Conservation (phyloP, 2,329 filamentous ascomycete species). For the Fonsecaea multimorphosa region DNA sequence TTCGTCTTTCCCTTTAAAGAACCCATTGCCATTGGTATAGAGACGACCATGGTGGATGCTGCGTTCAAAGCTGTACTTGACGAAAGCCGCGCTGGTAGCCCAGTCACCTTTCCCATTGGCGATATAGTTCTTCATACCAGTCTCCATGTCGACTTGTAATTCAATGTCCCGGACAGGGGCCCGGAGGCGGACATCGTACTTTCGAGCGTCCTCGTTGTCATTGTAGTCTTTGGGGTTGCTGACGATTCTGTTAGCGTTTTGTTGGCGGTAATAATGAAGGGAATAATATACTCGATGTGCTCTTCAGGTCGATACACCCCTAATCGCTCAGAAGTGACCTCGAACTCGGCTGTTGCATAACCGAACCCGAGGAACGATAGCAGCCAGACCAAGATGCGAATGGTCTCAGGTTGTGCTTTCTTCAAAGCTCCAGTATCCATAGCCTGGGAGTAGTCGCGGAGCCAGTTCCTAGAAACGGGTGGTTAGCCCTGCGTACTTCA, state of each 20-base stretch:
- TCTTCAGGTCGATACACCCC: constrained; percentile 80
- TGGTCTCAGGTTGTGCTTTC: constrained; percentile 76
- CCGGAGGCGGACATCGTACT: constrained; percentile 80
- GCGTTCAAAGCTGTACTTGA: constrained; percentile 74
- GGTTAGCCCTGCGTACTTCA: background rate
- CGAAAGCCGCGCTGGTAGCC: constrained; percentile 87
- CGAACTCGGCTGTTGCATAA: constrained; percentile 84
- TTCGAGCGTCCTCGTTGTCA: constrained; percentile 82
- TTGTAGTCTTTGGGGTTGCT: constrained; percentile 82
- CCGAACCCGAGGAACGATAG: constrained; percentile 82
- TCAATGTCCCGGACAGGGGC: constrained; percentile 75
- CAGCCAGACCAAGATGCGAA: constrained; percentile 80
- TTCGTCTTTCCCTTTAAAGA: constrained; percentile 69
- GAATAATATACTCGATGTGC: constrained; percentile 54
- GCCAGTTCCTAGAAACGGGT: constrained; percentile 65
- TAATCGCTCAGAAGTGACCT: constrained; percentile 79
- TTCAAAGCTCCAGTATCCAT: constrained; percentile 81
- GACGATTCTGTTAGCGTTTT: constrained; percentile 55
- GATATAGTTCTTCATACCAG: constrained; percentile 99
- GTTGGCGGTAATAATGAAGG: background rate
- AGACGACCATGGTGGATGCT: constrained; percentile 78
- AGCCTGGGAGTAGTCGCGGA: constrained; percentile 83
- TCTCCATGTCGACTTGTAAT: constrained; percentile 73
- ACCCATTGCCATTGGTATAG: constrained; percentile 69
- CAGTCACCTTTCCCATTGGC: constrained; percentile 85